These are phyloP conservation scores for Xerocomus alliaceus DNA, from an alignment of 1,284 basidiomycete genomes.

Conservation along the genomic window DNA sequence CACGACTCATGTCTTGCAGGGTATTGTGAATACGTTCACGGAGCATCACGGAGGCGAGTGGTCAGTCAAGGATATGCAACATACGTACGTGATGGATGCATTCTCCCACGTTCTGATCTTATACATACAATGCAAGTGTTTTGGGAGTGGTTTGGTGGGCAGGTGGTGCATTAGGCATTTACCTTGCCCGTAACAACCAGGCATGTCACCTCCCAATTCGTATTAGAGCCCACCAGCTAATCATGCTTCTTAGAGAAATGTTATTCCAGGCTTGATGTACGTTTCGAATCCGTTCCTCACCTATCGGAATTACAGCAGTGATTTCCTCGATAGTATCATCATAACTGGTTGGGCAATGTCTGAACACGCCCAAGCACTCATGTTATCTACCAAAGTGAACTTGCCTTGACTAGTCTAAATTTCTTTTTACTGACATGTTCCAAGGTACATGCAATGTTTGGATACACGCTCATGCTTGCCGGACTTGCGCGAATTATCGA, in stretches of 20 bases:
- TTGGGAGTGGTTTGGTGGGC: constrained; percentile 77
- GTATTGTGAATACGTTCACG: constrained; percentile 89
- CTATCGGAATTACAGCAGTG: constrained; percentile 9
- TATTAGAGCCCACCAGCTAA: background rate
- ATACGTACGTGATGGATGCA: constrained; percentile 66
- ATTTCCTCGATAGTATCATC: constrained; percentile 62
- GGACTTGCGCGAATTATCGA: constrained; percentile 86
- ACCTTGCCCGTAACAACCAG: constrained; percentile 83
- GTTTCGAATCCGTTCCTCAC: constrained; percentile 25
- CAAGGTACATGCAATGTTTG: constrained; percentile 85
- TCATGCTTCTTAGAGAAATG: constrained; percentile 61
- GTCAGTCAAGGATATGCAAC: constrained; percentile 95
- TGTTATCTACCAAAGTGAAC: constrained; percentile 79
- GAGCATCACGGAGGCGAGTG: constrained; percentile 83
- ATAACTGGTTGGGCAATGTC: constrained; percentile 97
- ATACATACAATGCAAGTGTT: constrained; percentile 40
- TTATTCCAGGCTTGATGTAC: constrained; percentile 86
- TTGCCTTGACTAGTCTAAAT: background rate
- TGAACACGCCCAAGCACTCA: constrained; percentile 84
- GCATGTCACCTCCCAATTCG: constrained; percentile 37
- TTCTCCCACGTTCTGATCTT: background rate
- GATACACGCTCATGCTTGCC: constrained; percentile 85
- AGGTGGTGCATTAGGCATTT: constrained; percentile 88
- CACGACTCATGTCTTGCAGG: constrained; percentile 23
- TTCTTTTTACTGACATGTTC: constrained; percentile 14